A percentile compares a stretch with the other conserved stretches of the same genome.
These are phyloP conservation scores for Rhodofomes roseus DNA, from an alignment of 1,284 basidiomycete species.

Conservation along the genomic window DNA sequence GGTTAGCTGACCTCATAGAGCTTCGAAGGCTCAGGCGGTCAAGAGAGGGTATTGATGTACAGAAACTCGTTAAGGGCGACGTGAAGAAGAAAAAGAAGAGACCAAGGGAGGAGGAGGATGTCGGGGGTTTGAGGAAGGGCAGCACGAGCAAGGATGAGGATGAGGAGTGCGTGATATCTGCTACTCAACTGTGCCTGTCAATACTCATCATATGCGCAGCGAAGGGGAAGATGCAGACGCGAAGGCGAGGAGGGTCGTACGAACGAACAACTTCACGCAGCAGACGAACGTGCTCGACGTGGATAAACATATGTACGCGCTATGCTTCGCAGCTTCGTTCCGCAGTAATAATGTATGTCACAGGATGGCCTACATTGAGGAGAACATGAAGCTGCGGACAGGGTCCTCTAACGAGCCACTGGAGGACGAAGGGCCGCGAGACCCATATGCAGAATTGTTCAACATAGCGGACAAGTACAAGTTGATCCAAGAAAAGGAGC, in stretches of 20 bases:
- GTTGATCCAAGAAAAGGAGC: conserved; percentile 49
- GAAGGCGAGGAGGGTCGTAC: conserved; percentile 70
- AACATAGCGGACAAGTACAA: conserved; percentile 74
- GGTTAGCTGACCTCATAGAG: conserved; percentile 82
- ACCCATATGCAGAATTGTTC: conserved; percentile 83
- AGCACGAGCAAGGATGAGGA: conserved; percentile 43
- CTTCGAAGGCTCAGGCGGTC: conserved; percentile 75
- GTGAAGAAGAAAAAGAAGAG: conserved; percentile 66
- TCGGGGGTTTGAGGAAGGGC: conserved; percentile 56
- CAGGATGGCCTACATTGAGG: conserved; percentile 98
- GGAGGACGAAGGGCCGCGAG: conserved; percentile 42
- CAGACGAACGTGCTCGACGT: conserved; percentile 96
- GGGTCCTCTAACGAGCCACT: conserved; percentile 48
- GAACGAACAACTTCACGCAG: conserved; percentile 92
- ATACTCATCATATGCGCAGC: conserved; percentile 24
- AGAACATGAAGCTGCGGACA: conserved; percentile 82
- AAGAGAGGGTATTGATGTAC: conserved; percentile 82
- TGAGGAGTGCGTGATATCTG: conserved; percentile 42
- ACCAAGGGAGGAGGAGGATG: conserved; percentile 42
- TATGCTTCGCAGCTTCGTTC: neutral
- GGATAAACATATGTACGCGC: conserved; percentile 91
- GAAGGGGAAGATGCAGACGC: conserved; percentile 64
- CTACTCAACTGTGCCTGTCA: neutral
- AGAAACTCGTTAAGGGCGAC: conserved; percentile 84
- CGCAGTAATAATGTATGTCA: neutral